A percentile compares a stretch with the other conserved stretches of the same genome.
Conservation (phyloP, 139 green algal genomes). For the Chlamydomonas sphaeroides region DNA sequence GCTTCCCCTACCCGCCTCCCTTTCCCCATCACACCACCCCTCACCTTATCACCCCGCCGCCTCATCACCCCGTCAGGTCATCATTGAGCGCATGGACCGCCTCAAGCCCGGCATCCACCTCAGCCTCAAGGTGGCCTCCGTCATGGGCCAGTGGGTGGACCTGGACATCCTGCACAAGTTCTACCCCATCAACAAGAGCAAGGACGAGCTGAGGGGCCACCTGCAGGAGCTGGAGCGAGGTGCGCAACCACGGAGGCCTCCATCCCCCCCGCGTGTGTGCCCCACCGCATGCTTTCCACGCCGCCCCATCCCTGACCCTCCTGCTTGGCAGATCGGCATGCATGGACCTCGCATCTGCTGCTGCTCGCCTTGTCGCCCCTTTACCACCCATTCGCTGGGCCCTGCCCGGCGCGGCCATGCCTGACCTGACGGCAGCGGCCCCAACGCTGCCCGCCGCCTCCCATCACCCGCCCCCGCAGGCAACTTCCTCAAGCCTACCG, state of each 20-base stretch:
- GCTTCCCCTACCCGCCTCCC: too few relatives aligned
- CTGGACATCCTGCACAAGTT: slow-evolving; percentile 72
- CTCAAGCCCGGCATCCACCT: slow-evolving; percentile 74
- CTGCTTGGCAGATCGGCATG: too few relatives aligned
- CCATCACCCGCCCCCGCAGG: neutral
- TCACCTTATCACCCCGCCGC: neutral
- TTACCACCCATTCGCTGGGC: too few relatives aligned
- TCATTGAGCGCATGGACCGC: slow-evolving; percentile 78
- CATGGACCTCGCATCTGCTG: too few relatives aligned
- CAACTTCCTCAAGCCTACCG: slow-evolving; percentile 59
- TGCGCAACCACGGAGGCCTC: neutral
- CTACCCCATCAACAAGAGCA: slow-evolving; percentile 58
- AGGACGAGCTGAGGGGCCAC: slow-evolving; percentile 38
- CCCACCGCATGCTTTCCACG: too few relatives aligned
- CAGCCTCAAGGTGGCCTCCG: slow-evolving; percentile 74
- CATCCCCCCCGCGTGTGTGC: too few relatives aligned
- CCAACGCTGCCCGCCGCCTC: too few relatives aligned
- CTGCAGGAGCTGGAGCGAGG: slow-evolving; percentile 56
- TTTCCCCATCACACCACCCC: too few relatives aligned
- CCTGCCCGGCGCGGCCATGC: too few relatives aligned
- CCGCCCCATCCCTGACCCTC: too few relatives aligned
- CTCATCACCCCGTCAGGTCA: slow-evolving; percentile 63
- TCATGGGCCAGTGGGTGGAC: slow-evolving; percentile 76
- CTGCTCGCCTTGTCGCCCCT: too few relatives aligned
- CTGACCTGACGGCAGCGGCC: too few relatives aligned